Base-by-base conservation (phyloP, 371 early-diverging fungal genomes). In the Mucor mucedo region DNA sequence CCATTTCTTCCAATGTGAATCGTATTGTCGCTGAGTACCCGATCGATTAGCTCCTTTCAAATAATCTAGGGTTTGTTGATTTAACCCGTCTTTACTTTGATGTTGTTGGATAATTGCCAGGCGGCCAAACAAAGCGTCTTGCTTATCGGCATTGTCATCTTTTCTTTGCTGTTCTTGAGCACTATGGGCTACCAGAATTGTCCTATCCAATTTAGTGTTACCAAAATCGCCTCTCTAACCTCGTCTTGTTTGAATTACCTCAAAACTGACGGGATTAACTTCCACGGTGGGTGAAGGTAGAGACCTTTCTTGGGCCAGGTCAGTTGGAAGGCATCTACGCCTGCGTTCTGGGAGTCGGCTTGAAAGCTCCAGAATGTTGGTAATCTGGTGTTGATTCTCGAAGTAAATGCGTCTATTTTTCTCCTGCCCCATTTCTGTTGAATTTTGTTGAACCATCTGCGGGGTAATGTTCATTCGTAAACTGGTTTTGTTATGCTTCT, bases 161-260 rank as follows among this genome's bases (percentile, higher is more conserved):
- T 41, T 38, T 35, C 42, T 21, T 40, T 2, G 27, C 33, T n/a
- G 13, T 60, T 41, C 13, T 28, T 50, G 6, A 48, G 35, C 1
- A 60, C 6, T 42, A 60, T 60, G 4, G 60, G 60, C n/a, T 30
- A 60, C 52, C 74, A 70, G 6, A 40, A 52, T 55, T 74, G 70
- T 0, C 65, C 60, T 6, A 65, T 40, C 74, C 74, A 74, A 4
- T 10, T 40, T n/a, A 66, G 74, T 35, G 74, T 68, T 10, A 70
- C 38, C 4, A 74, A 28, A 8, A 68, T 50, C 40, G 59, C 52
- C 33, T 53, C 10, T 29, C 52, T 21, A 11, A 58, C 29, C 44
- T 62, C 44, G 13, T 77, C 60, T 11, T 58, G 6, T 21, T 58
- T 2, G 1, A 48, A 49, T 30, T 52, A 9, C 21, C 27, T 33